phyloP scores from a whole-genome alignment of 345 rosid genomes.

The Clausena lansium region DNA sequence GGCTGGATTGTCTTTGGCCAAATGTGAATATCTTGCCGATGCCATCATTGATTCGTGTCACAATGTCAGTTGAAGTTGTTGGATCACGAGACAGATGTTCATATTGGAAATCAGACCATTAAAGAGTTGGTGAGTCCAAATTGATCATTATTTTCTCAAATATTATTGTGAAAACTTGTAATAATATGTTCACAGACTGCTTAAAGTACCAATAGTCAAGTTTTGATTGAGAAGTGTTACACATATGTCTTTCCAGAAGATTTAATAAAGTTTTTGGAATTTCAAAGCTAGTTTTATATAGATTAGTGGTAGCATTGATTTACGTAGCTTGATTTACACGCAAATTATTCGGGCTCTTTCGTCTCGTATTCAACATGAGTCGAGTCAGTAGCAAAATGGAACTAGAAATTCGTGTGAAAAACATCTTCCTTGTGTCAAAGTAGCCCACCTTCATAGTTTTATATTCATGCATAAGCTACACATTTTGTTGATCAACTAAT shows the following conservation, averaged over 20 bases:
- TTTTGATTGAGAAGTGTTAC: not conserved
- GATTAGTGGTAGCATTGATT: not conserved
- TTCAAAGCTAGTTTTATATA: not conserved
- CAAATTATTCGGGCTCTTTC: too few species aligned
- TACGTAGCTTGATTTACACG: not conserved
- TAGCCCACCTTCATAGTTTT: not conserved
- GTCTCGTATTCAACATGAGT: not conserved
- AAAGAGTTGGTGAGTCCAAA: conserved; percentile 14
- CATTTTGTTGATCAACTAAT: not conserved
- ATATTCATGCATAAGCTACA: not conserved
- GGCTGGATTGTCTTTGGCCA: conserved; percentile 87
- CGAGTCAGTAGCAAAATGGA: not conserved
- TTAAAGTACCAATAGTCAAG: not conserved
- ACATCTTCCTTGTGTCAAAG: not conserved
- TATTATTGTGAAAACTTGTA: conserved; percentile 11
- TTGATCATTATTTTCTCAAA: not conserved
- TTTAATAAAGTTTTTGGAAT: not conserved
- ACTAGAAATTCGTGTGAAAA: not conserved
- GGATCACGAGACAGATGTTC: not conserved
- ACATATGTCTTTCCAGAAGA: not conserved
- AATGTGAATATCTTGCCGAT: conserved; percentile 91
- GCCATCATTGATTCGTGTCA: conserved; percentile 84
- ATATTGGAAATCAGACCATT: conserved; percentile 12
- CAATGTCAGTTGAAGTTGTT: conserved; percentile 51
- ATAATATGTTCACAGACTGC: conserved; percentile 8